phyloP scores from a whole-genome alignment of 176 grass and related monocot genomes.

The Aegilops speltoides region DNA sequence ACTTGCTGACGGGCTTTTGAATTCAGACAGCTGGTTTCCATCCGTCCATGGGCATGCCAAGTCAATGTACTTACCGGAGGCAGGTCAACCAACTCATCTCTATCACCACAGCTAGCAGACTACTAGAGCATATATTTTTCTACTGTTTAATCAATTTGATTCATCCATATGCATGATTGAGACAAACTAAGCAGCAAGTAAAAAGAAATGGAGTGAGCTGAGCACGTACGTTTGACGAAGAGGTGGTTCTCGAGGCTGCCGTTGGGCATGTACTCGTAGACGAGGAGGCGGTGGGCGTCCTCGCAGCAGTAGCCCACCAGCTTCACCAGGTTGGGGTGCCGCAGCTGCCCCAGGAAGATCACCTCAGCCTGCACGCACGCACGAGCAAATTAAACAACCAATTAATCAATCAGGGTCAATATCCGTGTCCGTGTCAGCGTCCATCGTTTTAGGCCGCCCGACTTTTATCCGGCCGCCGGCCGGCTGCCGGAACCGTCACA shows the following conservation, averaged over 20 bases:
- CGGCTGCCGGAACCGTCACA: conserved; percentile 35
- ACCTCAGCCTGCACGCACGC: conserved; percentile 60
- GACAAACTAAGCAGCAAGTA: not conserved
- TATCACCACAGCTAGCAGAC: not conserved
- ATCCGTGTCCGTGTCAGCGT: not conserved
- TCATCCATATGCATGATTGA: not conserved
- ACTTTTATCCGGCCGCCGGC: conserved; percentile 29
- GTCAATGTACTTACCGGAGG: not conserved
- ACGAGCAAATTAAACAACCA: not conserved
- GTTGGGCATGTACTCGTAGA: conserved; percentile 74
- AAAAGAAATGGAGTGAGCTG: not conserved
- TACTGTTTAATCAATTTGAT: not conserved
- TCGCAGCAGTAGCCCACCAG: conserved; percentile 87
- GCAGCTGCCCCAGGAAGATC: conserved; percentile 80
- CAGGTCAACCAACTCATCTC: not conserved
- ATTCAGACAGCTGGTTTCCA: not conserved
- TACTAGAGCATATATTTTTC: not conserved
- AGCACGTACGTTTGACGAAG: conserved; percentile 47
- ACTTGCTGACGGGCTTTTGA: not conserved
- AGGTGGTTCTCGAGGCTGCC: conserved; percentile 77
- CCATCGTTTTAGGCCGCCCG: conserved; percentile 1
- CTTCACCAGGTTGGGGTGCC: conserved; percentile 86
- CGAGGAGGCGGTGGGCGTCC: conserved; percentile 64
- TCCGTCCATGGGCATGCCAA: conserved; percentile 3
- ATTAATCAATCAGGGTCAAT: conserved; percentile 1